A percentile compares a stretch with the other conserved stretches of the same genome.
Evolutionary conservation across 768 basidiomycete genomes (phyloP).

Genomic region (Chalciporus chontae): DNA sequence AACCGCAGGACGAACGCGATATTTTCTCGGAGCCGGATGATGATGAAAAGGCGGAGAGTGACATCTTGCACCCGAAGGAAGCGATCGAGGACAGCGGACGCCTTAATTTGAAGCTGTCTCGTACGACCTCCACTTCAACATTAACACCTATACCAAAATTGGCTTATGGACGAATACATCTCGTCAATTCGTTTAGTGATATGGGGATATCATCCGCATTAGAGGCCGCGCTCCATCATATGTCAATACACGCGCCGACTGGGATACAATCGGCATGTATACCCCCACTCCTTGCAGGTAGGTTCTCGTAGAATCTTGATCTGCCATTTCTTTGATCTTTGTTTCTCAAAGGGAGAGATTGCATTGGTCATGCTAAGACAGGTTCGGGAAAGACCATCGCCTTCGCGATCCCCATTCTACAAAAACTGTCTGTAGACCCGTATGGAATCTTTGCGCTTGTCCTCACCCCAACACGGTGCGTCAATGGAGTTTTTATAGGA

Average conservation of each 20-base stretch:
- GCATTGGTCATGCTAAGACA: constrained; percentile 96
- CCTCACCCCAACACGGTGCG: constrained; percentile 90
- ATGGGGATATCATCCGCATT: constrained; percentile 61
- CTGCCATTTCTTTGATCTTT: neutral
- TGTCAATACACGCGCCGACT: constrained; percentile 86
- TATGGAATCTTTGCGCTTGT: constrained; percentile 94
- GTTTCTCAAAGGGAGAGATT: constrained; percentile 73
- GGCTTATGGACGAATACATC: constrained; percentile 6
- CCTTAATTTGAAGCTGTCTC: constrained; percentile 20
- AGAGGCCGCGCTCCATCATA: constrained; percentile 60
- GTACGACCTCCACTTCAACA: constrained; percentile 18
- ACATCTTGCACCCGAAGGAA: neutral
- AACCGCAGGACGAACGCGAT: constrained; percentile 8
- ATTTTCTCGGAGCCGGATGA: constrained; percentile 6
- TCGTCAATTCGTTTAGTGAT: constrained; percentile 43
- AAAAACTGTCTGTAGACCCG: constrained; percentile 82
- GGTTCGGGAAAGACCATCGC: constrained; percentile 98
- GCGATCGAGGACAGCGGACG: constrained; percentile 15
- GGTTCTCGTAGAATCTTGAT: constrained; percentile 3
- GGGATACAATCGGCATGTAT: constrained; percentile 90
- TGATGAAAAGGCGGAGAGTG: neutral
- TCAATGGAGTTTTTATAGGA: neutral
- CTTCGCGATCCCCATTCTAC: constrained; percentile 92
- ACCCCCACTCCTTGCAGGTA: constrained; percentile 77
- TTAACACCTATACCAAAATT: constrained; percentile 5